Base-by-base conservation (phyloP, 2,329 filamentous ascomycete genomes). In the Leptographium wingfieldii region DNA sequence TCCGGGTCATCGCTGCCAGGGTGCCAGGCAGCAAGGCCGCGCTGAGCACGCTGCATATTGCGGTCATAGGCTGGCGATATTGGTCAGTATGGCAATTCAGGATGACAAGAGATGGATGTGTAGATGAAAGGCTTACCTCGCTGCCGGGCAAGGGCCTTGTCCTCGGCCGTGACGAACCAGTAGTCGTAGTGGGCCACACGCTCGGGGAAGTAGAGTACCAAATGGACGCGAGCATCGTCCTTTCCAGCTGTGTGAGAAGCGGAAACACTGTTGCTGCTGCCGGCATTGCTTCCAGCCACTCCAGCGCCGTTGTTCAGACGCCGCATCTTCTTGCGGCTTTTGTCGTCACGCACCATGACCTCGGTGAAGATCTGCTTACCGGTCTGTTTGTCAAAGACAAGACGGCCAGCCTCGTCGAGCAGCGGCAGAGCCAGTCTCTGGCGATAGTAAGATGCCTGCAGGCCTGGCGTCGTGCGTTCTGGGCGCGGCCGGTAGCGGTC, bases 201-300 rank as follows among this genome's bases (percentile, higher is more conserved):
- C 62, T 67, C 66, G 6, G 66, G 66, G 54, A 65, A 66, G 62
- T 65, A 65, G 55, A 66, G 62, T 29, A 67, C 60, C 22, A 66
- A 62, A 49, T 65, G 62, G 38, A 66, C 63, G 52, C 62, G 64
- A 11, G 61, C 43, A 31, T 66, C 65, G 40, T 61, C 60, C 43
- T 46, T 53, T 22, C 57, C 58, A 55, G 22, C n/a, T 5, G 58
- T 6, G 14, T 31, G 2, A 27, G 46, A 3, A 35, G 25, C 12
- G 25, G 31, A 4, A 5, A 35, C 33, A 49, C n/a, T 46, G 40
- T 14, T n/a, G 29, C 29, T 46, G 43, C 43, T 46, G 43, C 19
- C 6, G 43, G 43, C 43, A 22, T n/a, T 46, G 43, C 16, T 3
- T 19, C 43, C 43, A 46, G 43, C 19, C 19, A 46, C 10, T 12